Base-by-base conservation (phyloP, 2,329 filamentous ascomycete genomes). In the Ascochyta koolunga region DNA sequence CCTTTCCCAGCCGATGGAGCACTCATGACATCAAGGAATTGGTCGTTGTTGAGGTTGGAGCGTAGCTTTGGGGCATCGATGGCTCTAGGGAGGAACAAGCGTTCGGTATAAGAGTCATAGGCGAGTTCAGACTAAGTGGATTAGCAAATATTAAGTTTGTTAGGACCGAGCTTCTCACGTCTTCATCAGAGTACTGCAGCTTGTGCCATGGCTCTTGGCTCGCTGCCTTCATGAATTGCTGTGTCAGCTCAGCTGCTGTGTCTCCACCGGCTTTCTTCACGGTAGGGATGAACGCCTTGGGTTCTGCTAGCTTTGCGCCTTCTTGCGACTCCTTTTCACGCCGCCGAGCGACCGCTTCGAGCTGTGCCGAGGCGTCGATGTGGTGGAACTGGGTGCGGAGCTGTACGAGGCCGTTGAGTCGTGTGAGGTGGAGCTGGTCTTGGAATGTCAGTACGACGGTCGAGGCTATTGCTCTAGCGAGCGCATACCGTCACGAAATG, bases 301-400 rank as follows among this genome's bases (percentile, higher is more conserved):
- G 87, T 59, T 87, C 85, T 4, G 78, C 74, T 21, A 74, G 68
- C 38, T 64, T 80, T 65, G 63, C 75, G 67, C 64, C 76, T 57
- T 74, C 78, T 44, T 62, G 75, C 7, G 81, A 80, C 51, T 83
- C 80, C 47, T 76, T 74, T 60, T 73, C 77, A 61, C 69, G 72
- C 50, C 69, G 71, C 65, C 65, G 76, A 61, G 69, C 66, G 40
- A 71, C 78, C 67, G 84, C 84, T 31, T 89, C 86, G 50, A 90
- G 83, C 66, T 97, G 91, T 40, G 88, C 82, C 39, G 86, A 77
- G 3, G 95, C 93, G 76, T 98, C 95, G 63, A 98, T 82, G 77
- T 98, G 92, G 76, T 96, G 91, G 57, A 96, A 89, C 69, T 97
- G 91, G 0, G 95, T 92, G 4, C 93, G 89, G 69, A 99, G 86